These are phyloP conservation scores for carrot (Daucus carota) DNA, from an alignment of 129 eudicot species.

Conservation along the genomic window DNA sequence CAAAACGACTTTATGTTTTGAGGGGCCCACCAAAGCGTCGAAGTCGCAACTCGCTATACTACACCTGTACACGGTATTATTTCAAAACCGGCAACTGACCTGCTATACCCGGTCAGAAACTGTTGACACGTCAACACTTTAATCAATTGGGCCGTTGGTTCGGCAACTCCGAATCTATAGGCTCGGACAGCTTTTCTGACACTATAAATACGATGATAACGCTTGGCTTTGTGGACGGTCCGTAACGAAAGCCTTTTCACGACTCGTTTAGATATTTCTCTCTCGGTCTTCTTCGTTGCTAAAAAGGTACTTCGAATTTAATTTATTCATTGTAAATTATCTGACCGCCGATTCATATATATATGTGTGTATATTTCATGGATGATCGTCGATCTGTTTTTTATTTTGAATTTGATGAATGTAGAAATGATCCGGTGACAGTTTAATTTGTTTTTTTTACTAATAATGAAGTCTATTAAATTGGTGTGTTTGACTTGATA, in stretches of 20 bases:
- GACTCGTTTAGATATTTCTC: not conserved
- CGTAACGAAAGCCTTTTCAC: not conserved
- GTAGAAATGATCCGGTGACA: not conserved
- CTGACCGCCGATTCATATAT: too few relatives aligned
- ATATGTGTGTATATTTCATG: too few relatives aligned
- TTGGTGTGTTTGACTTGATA: not conserved
- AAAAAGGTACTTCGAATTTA: not conserved
- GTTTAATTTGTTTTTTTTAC: not conserved
- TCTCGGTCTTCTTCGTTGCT: not conserved
- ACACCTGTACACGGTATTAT: conserved; percentile 16
- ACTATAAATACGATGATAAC: conserved; percentile 18
- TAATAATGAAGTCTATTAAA: not conserved
- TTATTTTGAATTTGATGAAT: not conserved
- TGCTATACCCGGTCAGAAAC: conserved; percentile 4
- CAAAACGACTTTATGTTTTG: not conserved
- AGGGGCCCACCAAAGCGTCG: not conserved
- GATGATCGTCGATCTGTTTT: not conserved
- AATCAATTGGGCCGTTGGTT: conserved; percentile 23
- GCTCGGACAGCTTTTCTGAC: conserved; percentile 10
- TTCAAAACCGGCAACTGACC: conserved; percentile 24
- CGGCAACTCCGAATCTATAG: conserved; percentile 14
- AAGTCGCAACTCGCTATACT: not conserved
- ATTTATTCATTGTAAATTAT: not conserved
- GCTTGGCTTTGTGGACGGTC: not conserved
- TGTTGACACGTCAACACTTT: not conserved